Conservation (phyloP, 495 filamentous ascomycete genomes). For the Neurospora cerealis region DNA sequence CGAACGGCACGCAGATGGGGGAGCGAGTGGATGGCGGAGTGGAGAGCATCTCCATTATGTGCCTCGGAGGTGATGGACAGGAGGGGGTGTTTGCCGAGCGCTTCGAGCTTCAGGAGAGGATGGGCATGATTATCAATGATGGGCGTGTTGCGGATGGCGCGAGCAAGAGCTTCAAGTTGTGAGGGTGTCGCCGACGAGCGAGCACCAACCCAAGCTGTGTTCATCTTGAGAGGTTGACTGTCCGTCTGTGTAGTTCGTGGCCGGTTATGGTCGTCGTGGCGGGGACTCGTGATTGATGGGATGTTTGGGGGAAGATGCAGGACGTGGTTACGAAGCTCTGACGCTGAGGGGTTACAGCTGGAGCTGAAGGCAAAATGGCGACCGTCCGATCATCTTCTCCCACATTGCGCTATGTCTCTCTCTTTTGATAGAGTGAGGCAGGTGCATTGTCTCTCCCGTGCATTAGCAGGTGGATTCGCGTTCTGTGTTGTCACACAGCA, state of each 20-base stretch:
- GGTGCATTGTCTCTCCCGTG: background rate
- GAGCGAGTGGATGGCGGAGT: conserved; percentile 45
- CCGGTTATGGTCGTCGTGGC: background rate
- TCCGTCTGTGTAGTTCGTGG: background rate
- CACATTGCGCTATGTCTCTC: background rate
- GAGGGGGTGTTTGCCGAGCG: conserved; percentile 43
- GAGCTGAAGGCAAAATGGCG: background rate
- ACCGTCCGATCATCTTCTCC: background rate
- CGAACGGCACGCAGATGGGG: conserved; percentile 60
- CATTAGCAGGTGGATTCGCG: background rate
- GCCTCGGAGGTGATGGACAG: conserved; percentile 68
- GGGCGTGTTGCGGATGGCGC: conserved; percentile 53
- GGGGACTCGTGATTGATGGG: background rate
- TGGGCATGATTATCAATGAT: conserved; percentile 89
- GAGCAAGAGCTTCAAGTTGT: conserved; percentile 24
- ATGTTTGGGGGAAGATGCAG: background rate
- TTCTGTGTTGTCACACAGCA: background rate
- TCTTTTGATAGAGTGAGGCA: background rate
- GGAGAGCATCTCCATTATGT: conserved; percentile 48
- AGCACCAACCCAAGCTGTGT: conserved; percentile 21
- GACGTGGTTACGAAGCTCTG: background rate
- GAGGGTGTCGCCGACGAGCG: conserved; percentile 19
- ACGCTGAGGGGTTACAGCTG: background rate
- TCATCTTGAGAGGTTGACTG: background rate
- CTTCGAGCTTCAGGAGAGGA: conserved; percentile 37